Percentiles rank a stretch among this genome's conserved stretches.
phyloP scores from a whole-genome alignment of 805 yeast genomes.

The Lachancea nothofagi region DNA sequence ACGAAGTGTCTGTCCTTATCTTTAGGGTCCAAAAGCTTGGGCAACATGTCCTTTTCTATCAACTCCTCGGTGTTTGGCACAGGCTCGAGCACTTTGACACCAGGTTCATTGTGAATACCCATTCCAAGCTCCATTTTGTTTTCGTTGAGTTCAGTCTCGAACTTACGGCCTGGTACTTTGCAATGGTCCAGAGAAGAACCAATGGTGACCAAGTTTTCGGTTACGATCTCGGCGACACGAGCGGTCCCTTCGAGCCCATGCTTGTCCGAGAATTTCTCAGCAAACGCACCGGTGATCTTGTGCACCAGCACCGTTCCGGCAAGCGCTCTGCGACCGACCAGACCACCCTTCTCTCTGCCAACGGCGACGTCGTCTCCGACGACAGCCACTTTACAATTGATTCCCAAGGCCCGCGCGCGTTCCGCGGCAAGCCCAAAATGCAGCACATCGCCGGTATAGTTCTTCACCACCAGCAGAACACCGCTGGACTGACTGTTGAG shows the following conservation, averaged over 20 bases:
- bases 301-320: slow-evolving; percentile 90
- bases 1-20: slow-evolving; percentile 83
- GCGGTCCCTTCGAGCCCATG: slow-evolving; percentile 50
- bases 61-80: slow-evolving; percentile 68
- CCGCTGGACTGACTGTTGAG: slow-evolving; percentile 41
- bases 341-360: slow-evolving; percentile 80
- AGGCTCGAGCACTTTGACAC: slow-evolving; percentile 47
- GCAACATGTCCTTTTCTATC: slow-evolving; percentile 49
- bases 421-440: slow-evolving; percentile 92
- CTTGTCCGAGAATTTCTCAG: slow-evolving; percentile 37
- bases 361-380: slow-evolving; percentile 94
- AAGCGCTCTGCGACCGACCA: slow-evolving; percentile 91
- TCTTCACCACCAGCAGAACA: slow-evolving; percentile 74
- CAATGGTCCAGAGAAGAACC: slow-evolving; percentile 89
- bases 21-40: slow-evolving; percentile 51
- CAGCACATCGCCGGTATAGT: slow-evolving; percentile 90
- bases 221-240: slow-evolving; percentile 54
- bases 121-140: slow-evolving; percentile 84
- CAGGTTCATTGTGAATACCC: slow-evolving; percentile 96
- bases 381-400: slow-evolving; percentile 62
- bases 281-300: slow-evolving; percentile 75
- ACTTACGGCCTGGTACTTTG: slow-evolving; percentile 77
- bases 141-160: slow-evolving; percentile 46
- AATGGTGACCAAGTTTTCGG: slow-evolving; percentile 68
- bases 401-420: slow-evolving; percentile 74